phyloP scores from a whole-genome alignment of 805 yeast genomes.

The Kazachstania africana region DNA sequence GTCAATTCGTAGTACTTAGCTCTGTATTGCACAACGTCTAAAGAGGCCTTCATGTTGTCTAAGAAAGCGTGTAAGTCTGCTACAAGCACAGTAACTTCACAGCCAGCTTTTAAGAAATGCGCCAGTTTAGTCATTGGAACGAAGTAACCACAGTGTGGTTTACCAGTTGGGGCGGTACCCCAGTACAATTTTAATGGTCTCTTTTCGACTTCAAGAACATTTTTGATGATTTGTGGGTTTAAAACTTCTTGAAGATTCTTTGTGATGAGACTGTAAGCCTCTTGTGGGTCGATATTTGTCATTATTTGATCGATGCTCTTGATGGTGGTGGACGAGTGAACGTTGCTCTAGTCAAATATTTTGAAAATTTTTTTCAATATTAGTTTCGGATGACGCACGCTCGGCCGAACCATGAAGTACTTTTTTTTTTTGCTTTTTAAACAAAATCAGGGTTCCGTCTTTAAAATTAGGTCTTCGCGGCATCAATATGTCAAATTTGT shows the following conservation, averaged over 20 bases:
- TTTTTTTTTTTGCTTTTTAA: too few relatives aligned
- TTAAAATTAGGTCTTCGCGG: too few relatives aligned
- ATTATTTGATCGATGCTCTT: too few relatives aligned
- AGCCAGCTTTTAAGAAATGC: constrained; percentile 89
- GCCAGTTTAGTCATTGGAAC: constrained; percentile 97
- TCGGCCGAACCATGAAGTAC: too few relatives aligned
- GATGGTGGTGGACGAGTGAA: too few relatives aligned
- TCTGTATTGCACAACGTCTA: constrained; percentile 80
- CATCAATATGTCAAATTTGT: too few relatives aligned
- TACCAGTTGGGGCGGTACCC: constrained; percentile 99
- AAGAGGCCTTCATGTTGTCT: constrained; percentile 97
- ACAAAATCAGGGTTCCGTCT: too few relatives aligned
- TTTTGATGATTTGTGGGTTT: constrained; percentile 76
- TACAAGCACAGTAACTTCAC: constrained; percentile 79
- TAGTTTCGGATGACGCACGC: too few relatives aligned
- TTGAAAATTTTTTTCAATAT: not conserved
- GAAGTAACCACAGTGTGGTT: constrained; percentile 96
- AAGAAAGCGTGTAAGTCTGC: constrained; percentile 96
- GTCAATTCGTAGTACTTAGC: constrained; percentile 79
- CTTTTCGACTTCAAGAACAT: constrained; percentile 68
- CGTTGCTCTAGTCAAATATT: not conserved
- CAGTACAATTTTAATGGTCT: constrained; percentile 83
- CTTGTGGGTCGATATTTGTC: constrained; percentile 36
- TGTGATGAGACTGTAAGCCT: constrained; percentile 65
- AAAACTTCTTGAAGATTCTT: constrained; percentile 85